A percentile compares a stretch with the other conserved stretches of the same genome.
These are phyloP conservation scores for Rickenella mellea DNA, from an alignment of 768 basidiomycete species.

Conservation along the genomic window DNA sequence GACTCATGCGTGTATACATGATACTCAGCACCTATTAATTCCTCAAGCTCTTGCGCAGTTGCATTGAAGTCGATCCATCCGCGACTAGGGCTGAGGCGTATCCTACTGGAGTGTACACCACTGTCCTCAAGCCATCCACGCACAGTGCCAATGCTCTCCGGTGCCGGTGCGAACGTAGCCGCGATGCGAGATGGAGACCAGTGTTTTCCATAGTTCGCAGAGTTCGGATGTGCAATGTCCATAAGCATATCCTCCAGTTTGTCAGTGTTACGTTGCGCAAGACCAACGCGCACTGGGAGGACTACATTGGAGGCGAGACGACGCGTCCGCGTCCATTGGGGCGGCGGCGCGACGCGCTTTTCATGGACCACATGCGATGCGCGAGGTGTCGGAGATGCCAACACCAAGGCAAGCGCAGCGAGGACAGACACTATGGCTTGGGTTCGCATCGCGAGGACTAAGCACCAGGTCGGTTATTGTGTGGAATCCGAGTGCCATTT, in stretches of 20 bases:
- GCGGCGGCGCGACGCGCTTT: slow-evolving; percentile 23
- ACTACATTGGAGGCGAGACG: slow-evolving; percentile 20
- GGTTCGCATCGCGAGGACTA: too few relatives aligned
- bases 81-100: slow-evolving; percentile 21
- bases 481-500: too few relatives aligned
- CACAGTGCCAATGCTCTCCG: slow-evolving; percentile 27
- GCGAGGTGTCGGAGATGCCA: slow-evolving; percentile 8
- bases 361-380: slow-evolving; percentile 25
- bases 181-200: slow-evolving; percentile 30
- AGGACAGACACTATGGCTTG: slow-evolving; percentile 5
- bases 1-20: slow-evolving; percentile 30
- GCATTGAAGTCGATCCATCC: slow-evolving; percentile 32
- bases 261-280: slow-evolving; percentile 31
- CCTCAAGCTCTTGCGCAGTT: slow-evolving; percentile 33
- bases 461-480: too few relatives aligned
- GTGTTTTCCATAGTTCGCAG: slow-evolving; percentile 35
- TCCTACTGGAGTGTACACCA: slow-evolving; percentile 25
- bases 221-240: slow-evolving; percentile 33
- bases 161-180: slow-evolving; percentile 31
- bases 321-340: slow-evolving; percentile 21
- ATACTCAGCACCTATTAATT: slow-evolving; percentile 31
- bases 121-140: slow-evolving; percentile 27
- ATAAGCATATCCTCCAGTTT: slow-evolving; percentile 30
- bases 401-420: slow-evolving; percentile 11
- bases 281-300: slow-evolving; percentile 36